Evolutionary conservation across 441 rosid genomes (phyloP).

Genomic region (Populus trichocarpa): DNA sequence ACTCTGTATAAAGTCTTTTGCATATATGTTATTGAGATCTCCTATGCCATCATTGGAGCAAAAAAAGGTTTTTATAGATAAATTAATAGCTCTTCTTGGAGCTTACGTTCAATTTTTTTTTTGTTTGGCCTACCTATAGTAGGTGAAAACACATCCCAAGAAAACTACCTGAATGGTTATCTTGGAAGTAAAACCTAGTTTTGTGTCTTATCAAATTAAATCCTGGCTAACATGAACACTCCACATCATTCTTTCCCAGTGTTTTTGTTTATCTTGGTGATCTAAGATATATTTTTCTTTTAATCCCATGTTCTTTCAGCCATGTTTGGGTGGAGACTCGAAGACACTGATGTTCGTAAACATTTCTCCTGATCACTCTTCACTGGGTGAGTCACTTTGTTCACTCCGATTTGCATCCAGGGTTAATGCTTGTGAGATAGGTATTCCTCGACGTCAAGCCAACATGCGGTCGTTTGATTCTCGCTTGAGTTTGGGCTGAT

Average conservation of each 20-base stretch:
- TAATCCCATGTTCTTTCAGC: conserved; percentile 45
- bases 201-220: neutral
- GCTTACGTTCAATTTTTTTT: neutral
- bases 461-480: conserved; percentile 51
- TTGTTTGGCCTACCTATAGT: neutral
- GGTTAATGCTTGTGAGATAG: conserved; percentile 97
- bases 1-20: neutral
- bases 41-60: neutral
- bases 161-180: neutral
- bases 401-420: conserved; percentile 98
- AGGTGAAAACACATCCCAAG: neutral
- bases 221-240: neutral
- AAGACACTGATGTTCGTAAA: conserved; percentile 97
- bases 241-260: neutral
- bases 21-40: neutral
- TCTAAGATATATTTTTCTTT: neutral
- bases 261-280: neutral
- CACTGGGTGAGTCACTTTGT: conserved; percentile 85
- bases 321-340: conserved; percentile 96
- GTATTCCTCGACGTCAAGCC: conserved; percentile 80
- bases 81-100: neutral
- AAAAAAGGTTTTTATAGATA: neutral
- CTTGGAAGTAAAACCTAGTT: neutral
- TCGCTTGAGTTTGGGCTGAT: conserved; percentile 62
- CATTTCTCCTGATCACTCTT: conserved; percentile 77